Conservation (phyloP, 129 eudicot genomes). For the Pseudognaphalium luteoalbum region DNA sequence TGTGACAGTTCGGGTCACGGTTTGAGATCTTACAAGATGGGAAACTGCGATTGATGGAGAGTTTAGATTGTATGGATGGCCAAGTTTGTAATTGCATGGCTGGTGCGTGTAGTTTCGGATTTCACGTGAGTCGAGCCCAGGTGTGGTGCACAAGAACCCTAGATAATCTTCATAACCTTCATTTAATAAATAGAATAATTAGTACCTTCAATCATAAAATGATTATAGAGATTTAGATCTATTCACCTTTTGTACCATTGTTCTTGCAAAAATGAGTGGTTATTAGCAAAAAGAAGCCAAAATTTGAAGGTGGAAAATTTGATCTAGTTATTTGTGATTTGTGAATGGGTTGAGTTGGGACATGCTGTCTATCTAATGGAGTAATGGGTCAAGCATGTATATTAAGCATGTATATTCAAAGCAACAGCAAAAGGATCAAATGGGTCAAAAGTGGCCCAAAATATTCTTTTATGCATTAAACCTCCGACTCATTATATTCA, state of each 20-base stretch:
- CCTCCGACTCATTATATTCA: not conserved
- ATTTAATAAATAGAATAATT: slow-evolving; percentile 4
- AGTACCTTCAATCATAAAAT: not conserved
- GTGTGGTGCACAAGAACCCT: slow-evolving; percentile 89
- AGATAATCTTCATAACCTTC: slow-evolving; percentile 86
- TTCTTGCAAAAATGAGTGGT: not conserved
- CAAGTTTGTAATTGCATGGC: slow-evolving; percentile 87
- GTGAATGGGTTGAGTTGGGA: not conserved
- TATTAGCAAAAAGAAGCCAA: not conserved
- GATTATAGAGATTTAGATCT: not conserved
- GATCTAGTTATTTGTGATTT: not conserved
- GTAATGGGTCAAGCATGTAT: not conserved
- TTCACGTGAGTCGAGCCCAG: slow-evolving; percentile 78
- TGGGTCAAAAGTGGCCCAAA: not conserved
- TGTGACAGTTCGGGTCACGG: slow-evolving; percentile 84
- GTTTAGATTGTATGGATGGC: slow-evolving; percentile 88
- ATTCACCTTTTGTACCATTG: not conserved
- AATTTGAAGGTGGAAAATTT: not conserved
- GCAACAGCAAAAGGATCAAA: not conserved
- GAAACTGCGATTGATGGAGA: slow-evolving; percentile 82
- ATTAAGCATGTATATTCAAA: not conserved
- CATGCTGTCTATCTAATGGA: not conserved
- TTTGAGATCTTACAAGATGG: slow-evolving; percentile 84
- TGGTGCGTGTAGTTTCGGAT: slow-evolving; percentile 66
- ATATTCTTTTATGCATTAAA: not conserved